These are phyloP conservation scores for Lepiota venenata DNA, from an alignment of 768 basidiomycete species.

Conservation along the genomic window DNA sequence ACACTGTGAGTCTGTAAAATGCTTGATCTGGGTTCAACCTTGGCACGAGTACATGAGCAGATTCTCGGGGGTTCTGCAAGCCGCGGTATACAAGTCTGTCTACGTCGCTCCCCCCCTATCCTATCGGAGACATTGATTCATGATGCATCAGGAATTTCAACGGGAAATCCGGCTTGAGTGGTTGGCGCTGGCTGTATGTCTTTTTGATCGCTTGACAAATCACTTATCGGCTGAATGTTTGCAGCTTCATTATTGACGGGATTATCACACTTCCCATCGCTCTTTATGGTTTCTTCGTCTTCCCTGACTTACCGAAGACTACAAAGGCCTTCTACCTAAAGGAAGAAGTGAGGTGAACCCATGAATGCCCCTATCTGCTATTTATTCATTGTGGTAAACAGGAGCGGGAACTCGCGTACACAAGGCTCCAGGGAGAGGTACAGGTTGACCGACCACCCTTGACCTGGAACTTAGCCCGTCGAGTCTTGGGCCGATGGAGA, in stretches of 20 bases:
- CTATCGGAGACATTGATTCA: neutral
- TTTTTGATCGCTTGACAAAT: neutral
- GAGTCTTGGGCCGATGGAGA: conserved; percentile 57
- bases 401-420: conserved; percentile 52
- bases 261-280: conserved; percentile 72
- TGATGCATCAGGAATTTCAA: conserved; percentile 41
- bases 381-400: conserved; percentile 20
- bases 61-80: conserved; percentile 65
- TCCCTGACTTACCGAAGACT: conserved; percentile 67
- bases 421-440: conserved; percentile 41
- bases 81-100: conserved; percentile 53
- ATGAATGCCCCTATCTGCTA: neutral
- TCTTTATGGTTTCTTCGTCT: conserved; percentile 66
- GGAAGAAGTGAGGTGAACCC: conserved; percentile 36
- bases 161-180: conserved; percentile 49
- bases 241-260: conserved; percentile 65
- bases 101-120: neutral
- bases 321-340: conserved; percentile 64
- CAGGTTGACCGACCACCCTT: conserved; percentile 40
- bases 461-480: conserved; percentile 42
- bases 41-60: conserved; percentile 24
- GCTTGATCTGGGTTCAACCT: neutral
- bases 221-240: conserved; percentile 6
- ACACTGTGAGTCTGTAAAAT: conserved; percentile 45
- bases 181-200: conserved; percentile 66